phyloP scores from a whole-genome alignment of 768 basidiomycete species.

The Boletus barrowsii region DNA sequence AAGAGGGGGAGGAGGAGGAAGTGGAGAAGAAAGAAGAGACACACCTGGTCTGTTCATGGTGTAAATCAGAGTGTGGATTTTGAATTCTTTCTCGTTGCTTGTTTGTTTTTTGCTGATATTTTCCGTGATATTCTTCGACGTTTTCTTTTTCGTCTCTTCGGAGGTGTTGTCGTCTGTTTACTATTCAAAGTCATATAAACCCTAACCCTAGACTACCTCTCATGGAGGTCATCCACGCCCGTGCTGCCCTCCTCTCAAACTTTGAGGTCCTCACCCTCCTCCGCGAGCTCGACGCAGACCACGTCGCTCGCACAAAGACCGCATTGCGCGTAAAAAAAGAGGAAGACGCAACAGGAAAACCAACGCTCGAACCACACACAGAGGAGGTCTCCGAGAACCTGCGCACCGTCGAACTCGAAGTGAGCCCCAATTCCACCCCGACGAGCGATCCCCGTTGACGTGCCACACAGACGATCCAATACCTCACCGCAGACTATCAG shows the following conservation, averaged over 20 bases:
- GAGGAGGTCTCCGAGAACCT: conserved; percentile 76
- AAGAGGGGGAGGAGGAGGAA: neutral
- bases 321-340: conserved; percentile 75
- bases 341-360: conserved; percentile 51
- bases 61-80: conserved; percentile 1
- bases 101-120: conserved; percentile 8
- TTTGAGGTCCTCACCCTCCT: conserved; percentile 80
- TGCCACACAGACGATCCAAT: conserved; percentile 68
- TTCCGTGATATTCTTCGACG: neutral
- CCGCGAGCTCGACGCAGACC: conserved; percentile 70
- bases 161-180: conserved; percentile 29
- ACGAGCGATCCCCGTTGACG: neutral
- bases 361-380: conserved; percentile 30
- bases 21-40: conserved; percentile 7
- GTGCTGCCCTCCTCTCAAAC: conserved; percentile 84
- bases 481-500: conserved; percentile 74
- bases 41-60: conserved; percentile 62
- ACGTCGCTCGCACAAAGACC: conserved; percentile 65
- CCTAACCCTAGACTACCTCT: conserved; percentile 15
- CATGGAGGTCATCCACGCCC: conserved; percentile 42
- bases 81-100: conserved; percentile 7
- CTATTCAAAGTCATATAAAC: conserved; percentile 14
- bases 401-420: conserved; percentile 81
- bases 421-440: conserved; percentile 1
- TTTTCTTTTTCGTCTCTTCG: conserved; percentile 12